Percentiles rank a stretch among this genome's conserved stretches.
Conservation (phyloP, 331 rosid species). For the Quercus tomentella region DNA sequence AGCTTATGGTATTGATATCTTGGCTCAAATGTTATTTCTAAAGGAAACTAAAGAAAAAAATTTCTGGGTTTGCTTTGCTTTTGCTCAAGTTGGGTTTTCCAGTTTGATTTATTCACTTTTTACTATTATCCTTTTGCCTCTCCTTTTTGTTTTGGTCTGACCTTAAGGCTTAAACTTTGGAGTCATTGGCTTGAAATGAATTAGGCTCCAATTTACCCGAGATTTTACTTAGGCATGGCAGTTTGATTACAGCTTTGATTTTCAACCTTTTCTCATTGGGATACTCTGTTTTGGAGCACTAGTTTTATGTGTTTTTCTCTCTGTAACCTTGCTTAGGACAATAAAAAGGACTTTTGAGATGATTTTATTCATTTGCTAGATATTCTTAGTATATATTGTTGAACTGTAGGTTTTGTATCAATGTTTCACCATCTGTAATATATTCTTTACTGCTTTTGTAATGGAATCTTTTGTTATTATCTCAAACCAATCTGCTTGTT, state of each 20-base stretch:
- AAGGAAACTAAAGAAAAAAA: background rate
- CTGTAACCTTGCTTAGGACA: constrained; percentile 8
- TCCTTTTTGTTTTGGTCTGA: background rate
- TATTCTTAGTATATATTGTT: background rate
- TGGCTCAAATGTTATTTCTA: background rate
- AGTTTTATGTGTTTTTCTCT: constrained; percentile 6
- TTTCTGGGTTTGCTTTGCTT: constrained; percentile 9
- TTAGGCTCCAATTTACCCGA: background rate
- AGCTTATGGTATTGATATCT: background rate
- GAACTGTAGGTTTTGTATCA: background rate
- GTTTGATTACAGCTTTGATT: constrained; percentile 16
- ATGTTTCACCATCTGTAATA: background rate
- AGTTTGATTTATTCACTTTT: background rate
- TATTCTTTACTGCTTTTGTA: background rate
- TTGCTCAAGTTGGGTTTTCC: constrained; percentile 2
- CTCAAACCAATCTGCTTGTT: background rate
- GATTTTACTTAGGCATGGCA: constrained; percentile 1
- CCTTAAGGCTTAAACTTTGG: background rate
- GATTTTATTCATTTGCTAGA: background rate
- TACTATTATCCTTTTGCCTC: background rate
- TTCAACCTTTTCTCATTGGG: constrained; percentile 18
- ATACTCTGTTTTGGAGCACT: constrained; percentile 12
- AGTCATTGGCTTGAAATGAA: background rate
- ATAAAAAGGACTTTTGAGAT: background rate
- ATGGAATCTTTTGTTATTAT: background rate